These are phyloP conservation scores for rapeseed (Brassica napus) DNA, from an alignment of 345 rosid genomes.

Conservation along the genomic window DNA sequence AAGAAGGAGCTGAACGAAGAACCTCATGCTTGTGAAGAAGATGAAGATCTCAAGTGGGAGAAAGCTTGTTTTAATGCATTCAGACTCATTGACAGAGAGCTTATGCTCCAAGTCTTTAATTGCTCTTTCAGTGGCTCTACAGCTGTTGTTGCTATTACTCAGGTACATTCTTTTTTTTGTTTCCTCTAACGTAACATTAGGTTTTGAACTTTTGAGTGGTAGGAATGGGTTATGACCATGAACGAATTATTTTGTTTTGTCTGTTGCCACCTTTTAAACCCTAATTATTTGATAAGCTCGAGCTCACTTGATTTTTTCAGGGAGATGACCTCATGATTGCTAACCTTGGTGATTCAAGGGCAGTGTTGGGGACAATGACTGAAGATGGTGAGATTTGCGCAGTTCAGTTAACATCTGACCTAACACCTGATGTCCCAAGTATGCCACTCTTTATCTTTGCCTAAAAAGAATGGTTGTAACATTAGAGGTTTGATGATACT, in stretches of 20 bases:
- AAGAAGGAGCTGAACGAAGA: constrained; percentile 42
- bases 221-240: background rate
- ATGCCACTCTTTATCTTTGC: constrained; percentile 30
- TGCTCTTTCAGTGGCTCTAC: constrained; percentile 87
- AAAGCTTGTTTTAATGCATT: constrained; percentile 53
- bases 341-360: constrained; percentile 94
- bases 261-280: background rate
- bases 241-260: no score
- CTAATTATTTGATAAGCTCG: background rate
- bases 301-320: constrained; percentile 36
- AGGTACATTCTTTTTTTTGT: constrained; percentile 40
- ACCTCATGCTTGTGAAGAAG: constrained; percentile 22
- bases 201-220: background rate
- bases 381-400: constrained; percentile 52
- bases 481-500: constrained; percentile 2
- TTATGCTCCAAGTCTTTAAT: constrained; percentile 60
- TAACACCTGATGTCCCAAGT: constrained; percentile 79
- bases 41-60: constrained; percentile 29
- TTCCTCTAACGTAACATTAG: background rate
- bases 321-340: constrained; percentile 74
- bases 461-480: background rate
- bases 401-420: constrained; percentile 72
- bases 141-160: constrained; percentile 67
- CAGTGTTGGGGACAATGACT: constrained; percentile 59
- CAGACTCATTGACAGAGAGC: constrained; percentile 71